Evolutionary conservation across 2,329 filamentous ascomycete genomes (phyloP), one percentile per base, ranked within the genome.

Genomic region (Colletotrichum sp.): DNA sequence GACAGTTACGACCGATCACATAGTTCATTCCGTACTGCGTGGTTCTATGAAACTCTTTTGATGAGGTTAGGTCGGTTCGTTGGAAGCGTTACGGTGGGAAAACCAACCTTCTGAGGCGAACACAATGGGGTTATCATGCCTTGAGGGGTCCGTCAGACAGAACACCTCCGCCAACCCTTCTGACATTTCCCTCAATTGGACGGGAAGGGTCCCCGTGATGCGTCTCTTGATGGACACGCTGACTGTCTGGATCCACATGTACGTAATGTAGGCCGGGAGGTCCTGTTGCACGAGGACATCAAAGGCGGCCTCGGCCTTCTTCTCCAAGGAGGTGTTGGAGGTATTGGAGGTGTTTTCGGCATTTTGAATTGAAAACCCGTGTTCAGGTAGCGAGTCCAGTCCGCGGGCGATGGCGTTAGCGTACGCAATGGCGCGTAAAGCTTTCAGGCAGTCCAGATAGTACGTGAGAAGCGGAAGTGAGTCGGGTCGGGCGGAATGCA

Each of bases 101-200:
- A 13, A 80, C 82, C 77, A 81, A 94, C 93, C 93, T 88, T 95
- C 92, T 5, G 93, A 95, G 8, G 93, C 93, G 83, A 95, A 95
- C 3, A 95, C 91, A 76, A 96, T 94, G 1, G 94, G 94, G 80
- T 95, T 95, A 77, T 95, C 94, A 3, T 89, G 87, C 73, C 93
- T 87, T 2, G 93, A 94, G 10, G 94, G 93, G 81, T 96, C 94
- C 1, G 93, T 94, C 71, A 96, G 83, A 81, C 94, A 96, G 79
- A 95, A 96, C 0, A 95, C 93, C 81, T 96, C 94, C 0, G 93
- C 94, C 75, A 96, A 83, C 0, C 93, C 94, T 82, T 96, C 93
- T 0, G 93, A 94, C n/a, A 93, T 90, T 60, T 94, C 92, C 59
- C 90, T 88, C 28, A 95, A 85, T 79, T 93, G 88, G 2, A 89